Base-by-base conservation (phyloP, 345 rosid species). In the Lumnitzera littorea region DNA sequence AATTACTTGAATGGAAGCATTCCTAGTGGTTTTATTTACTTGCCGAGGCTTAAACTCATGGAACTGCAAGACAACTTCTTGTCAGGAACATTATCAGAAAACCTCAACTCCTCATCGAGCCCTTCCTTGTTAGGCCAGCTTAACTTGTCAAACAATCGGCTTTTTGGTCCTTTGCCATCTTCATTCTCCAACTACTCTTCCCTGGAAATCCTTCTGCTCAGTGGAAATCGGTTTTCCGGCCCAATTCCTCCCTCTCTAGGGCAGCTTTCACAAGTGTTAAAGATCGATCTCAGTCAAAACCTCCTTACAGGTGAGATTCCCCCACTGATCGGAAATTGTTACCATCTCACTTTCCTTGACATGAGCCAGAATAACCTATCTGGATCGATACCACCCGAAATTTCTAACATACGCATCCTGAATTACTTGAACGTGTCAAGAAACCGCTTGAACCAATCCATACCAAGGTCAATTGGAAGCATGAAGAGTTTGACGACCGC, bases 381-480 rank as follows among this genome's bases (percentile, higher is more conserved):
- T 6, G 94, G 89, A 48, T 80, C 78, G 57, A 78, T 86, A 48
- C 89, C 89, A 2, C 67, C 61, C 55, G 80, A 86, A 57, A 73
- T 86, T 13, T 62, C 86, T 14, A 73, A 68, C 72, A 77, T 80
- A 51, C 85, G 60, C 60, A 87, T 82, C 60, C 66, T 92, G 61
- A 92, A 78, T 72, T 89, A 82, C 80, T 69, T 92, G 64, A 89
- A 92, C 66, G 65, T 92, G 2, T 89, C 98, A n/a, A 78, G 94
- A 82, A 92, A 92, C 68, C 79, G 64, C 36, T 59, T 92, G 54
- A 84, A 73, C 75, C 73, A 82, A 64, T 68, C 69, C 65, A 76
- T 92, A 46, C 96, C 96, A 0, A 70, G 54, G 24, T 81, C 83
- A 58, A 53, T 92, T 9, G 96, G 94, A 47, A 71, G 66, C 76